Evolutionary conservation across 805 yeast genomes (phyloP).

Genomic region (Candida ficus): DNA sequence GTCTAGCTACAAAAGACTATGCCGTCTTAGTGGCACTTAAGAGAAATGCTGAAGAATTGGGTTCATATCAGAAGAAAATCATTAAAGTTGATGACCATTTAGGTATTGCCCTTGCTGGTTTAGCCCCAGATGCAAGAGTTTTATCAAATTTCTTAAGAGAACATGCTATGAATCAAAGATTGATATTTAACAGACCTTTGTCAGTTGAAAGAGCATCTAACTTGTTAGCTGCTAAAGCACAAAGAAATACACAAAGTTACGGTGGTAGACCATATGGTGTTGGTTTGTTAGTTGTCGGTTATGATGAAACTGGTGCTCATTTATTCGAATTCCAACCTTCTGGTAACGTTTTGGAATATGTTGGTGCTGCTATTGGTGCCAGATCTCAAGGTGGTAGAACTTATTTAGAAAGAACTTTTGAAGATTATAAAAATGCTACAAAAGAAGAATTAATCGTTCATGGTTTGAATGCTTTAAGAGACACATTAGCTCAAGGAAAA

Average conservation of each 20-base stretch:
- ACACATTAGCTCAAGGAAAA: slow-evolving; percentile 90
- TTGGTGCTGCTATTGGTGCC: slow-evolving; percentile 96
- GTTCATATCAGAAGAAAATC: slow-evolving; percentile 92
- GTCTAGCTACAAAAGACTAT: slow-evolving; percentile 77
- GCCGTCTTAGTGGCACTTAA: slow-evolving; percentile 92
- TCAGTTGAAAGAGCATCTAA: slow-evolving; percentile 79
- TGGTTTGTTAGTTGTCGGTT: slow-evolving; percentile 84
- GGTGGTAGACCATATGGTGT: slow-evolving; percentile 99
- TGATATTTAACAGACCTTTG: slow-evolving; percentile 82
- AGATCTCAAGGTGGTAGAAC: slow-evolving; percentile 98
- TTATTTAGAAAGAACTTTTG: slow-evolving; percentile 81
- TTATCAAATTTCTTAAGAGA: slow-evolving; percentile 84
- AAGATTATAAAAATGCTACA: slow-evolving; percentile 52
- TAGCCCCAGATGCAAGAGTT: slow-evolving; percentile 97
- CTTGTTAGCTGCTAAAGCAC: slow-evolving; percentile 93
- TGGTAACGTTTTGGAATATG: slow-evolving; percentile 86
- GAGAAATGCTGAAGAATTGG: slow-evolving; percentile 95
- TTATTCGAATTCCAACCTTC: slow-evolving; percentile 93
- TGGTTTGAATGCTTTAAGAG: slow-evolving; percentile 88
- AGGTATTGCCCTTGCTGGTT: slow-evolving; percentile 94
- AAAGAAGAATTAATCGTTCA: slow-evolving; percentile 75
- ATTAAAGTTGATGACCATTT: slow-evolving; percentile 88
- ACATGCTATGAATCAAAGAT: slow-evolving; percentile 82
- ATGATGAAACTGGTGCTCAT: slow-evolving; percentile 93
- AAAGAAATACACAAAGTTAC: slow-evolving; percentile 89